These are phyloP conservation scores for Infundibulicybe gibba DNA, from an alignment of 768 basidiomycete species.

Conservation along the genomic window DNA sequence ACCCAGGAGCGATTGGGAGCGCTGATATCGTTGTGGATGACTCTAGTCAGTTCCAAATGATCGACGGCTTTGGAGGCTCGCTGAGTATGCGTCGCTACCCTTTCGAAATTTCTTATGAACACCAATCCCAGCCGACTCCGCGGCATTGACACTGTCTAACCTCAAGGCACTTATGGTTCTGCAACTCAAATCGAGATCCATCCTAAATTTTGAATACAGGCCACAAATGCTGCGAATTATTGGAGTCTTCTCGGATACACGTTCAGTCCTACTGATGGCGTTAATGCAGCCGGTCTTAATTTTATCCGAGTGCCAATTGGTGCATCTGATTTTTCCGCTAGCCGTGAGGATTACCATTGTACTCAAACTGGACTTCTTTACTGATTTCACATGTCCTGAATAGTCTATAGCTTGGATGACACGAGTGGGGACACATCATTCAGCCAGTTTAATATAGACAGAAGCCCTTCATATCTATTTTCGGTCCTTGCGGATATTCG, in stretches of 20 bases:
- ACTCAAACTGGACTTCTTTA: not conserved
- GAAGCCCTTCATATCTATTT: slow-evolving; percentile 60
- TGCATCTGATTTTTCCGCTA: slow-evolving; percentile 69
- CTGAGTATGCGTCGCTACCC: slow-evolving; percentile 43
- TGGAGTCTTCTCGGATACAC: slow-evolving; percentile 54
- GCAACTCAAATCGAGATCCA: no score
- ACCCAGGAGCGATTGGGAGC: slow-evolving; percentile 51
- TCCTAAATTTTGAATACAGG: slow-evolving; percentile 22
- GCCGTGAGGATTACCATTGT: slow-evolving; percentile 27
- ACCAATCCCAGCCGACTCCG: slow-evolving; percentile 57
- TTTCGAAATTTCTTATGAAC: not conserved
- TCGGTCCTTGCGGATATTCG: slow-evolving; percentile 61
- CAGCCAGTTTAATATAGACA: slow-evolving; percentile 50
- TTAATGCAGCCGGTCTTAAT: slow-evolving; percentile 61
- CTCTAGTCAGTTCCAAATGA: slow-evolving; percentile 49
- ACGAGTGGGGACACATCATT: slow-evolving; percentile 59
- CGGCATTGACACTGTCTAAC: slow-evolving; percentile 55
- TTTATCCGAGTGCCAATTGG: slow-evolving; percentile 71
- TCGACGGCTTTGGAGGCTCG: slow-evolving; percentile 64
- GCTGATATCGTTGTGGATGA: slow-evolving; percentile 67
- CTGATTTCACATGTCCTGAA: not conserved
- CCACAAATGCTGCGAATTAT: slow-evolving; percentile 51
- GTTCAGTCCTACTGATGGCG: slow-evolving; percentile 60
- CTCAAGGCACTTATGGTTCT: slow-evolving; percentile 55
- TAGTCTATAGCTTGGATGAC: slow-evolving; percentile 67